Percentiles rank a stretch among this genome's conserved stretches.
These are phyloP conservation scores for Hyphopichia pseudoburtonii DNA, from an alignment of 1,139 yeast genomes.

Conservation along the genomic window DNA sequence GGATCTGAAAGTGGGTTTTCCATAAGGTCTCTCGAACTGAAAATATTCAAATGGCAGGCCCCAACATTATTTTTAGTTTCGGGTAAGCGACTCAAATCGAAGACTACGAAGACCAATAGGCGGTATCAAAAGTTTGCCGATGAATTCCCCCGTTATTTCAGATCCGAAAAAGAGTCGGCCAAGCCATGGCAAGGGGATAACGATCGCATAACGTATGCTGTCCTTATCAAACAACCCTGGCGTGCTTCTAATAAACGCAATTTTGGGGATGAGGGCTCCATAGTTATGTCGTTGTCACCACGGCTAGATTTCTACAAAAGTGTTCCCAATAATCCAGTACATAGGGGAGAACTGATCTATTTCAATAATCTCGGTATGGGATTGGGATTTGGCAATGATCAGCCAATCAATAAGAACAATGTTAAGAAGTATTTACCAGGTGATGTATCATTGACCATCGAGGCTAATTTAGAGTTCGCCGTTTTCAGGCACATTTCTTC, in stretches of 20 bases:
- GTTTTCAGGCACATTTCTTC: conserved; percentile 65
- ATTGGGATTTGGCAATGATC: conserved; percentile 73
- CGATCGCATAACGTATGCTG: conserved; percentile 57
- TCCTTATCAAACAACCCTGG: conserved; percentile 74
- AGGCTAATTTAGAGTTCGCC: conserved; percentile 76
- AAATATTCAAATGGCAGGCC: conserved; percentile 87
- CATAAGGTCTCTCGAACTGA: conserved; percentile 80
- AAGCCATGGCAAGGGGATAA: conserved; percentile 33
- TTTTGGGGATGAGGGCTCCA: conserved; percentile 62
- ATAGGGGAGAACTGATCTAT: conserved; percentile 46
- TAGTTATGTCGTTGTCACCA: conserved; percentile 67
- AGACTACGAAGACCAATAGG: conserved; percentile 42
- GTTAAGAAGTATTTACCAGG: conserved; percentile 50
- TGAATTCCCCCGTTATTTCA: conserved; percentile 51
- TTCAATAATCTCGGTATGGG: conserved; percentile 76
- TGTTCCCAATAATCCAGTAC: conserved; percentile 24
- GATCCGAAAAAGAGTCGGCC: conserved; percentile 29
- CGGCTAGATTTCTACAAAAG: conserved; percentile 55
- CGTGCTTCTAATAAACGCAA: conserved; percentile 64
- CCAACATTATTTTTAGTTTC: conserved; percentile 72
- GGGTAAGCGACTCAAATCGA: conserved; percentile 55
- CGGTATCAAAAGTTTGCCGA: conserved; percentile 52
- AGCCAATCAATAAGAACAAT: conserved; percentile 53
- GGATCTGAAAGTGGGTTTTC: conserved; percentile 84
- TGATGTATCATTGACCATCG: conserved; percentile 75